Percentiles rank a stretch among this genome's conserved stretches.
phyloP scores from a whole-genome alignment of 345 rosid genomes.

The Theobroma cacao region DNA sequence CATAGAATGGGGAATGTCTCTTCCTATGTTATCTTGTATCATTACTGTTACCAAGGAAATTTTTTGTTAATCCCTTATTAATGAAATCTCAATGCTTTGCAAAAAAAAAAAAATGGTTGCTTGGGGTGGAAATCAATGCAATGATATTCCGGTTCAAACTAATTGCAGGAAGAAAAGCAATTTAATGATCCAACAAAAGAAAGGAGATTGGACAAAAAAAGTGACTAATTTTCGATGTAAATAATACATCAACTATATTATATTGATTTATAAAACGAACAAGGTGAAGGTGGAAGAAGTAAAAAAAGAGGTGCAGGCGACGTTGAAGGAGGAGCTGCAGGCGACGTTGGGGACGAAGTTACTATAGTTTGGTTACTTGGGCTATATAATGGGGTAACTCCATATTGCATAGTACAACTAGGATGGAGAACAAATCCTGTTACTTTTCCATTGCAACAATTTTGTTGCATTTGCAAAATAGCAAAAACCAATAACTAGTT shows the following conservation, averaged over 20 bases:
- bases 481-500: neutral
- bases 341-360: too few species aligned
- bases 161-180: neutral
- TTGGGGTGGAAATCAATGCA: neutral
- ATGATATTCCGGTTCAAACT: neutral
- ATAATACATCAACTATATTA: too few species aligned
- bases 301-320: conserved; percentile 36
- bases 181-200: neutral
- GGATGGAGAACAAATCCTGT: conserved; percentile 19
- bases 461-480: too few species aligned
- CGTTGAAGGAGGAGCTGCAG: conserved; percentile 20
- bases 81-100: too few species aligned
- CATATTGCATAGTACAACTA: neutral
- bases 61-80: too few species aligned
- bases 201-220: neutral
- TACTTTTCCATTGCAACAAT: neutral
- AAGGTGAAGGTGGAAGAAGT: neutral
- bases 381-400: neutral
- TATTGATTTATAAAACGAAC: conserved; percentile 7
- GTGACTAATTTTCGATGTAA: neutral
- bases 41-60: too few species aligned
- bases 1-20: too few species aligned
- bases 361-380: neutral
- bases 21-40: too few species aligned
- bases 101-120: too few species aligned